Evolutionary conservation across 2,329 filamentous ascomycete genomes (phyloP).

Genomic region (Ophiocordyceps camponoti-leonardi): DNA sequence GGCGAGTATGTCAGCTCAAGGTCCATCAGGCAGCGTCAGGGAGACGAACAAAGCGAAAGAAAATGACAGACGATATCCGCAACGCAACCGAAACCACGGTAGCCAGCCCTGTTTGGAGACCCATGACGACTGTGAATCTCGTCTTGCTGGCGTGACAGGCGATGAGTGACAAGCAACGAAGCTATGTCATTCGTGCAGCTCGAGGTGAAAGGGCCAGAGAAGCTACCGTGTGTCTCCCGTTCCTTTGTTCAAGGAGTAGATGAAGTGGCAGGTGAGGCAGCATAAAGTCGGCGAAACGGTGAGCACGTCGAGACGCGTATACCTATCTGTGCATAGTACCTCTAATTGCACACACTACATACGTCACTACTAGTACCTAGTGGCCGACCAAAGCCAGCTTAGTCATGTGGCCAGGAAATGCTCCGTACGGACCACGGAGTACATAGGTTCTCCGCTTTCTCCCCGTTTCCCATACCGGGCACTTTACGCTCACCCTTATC

Average conservation of each 20-base stretch:
- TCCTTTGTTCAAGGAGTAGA: neutral
- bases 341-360: too few species aligned
- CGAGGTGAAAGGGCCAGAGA: neutral
- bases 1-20: conserved; percentile 3
- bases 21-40: neutral
- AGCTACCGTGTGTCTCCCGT: neutral
- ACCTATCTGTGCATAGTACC: neutral
- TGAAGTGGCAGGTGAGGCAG: neutral
- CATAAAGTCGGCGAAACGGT: neutral
- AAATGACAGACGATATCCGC: conserved; percentile 17
- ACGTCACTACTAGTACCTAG: too few species aligned
- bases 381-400: too few species aligned
- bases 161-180: neutral
- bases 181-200: neutral
- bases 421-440: too few species aligned
- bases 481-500: too few species aligned
- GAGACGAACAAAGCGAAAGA: conserved; percentile 18
- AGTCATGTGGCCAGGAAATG: too few species aligned
- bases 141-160: neutral
- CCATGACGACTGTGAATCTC: conserved; percentile 1
- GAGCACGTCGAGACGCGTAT: neutral
- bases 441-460: too few species aligned
- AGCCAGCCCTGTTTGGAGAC: conserved; percentile 12
- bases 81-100: conserved; percentile 19
- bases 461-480: too few species aligned